These are phyloP conservation scores for Crithidia expoeki DNA, from an alignment of 208 protist species.

Conservation along the genomic window DNA sequence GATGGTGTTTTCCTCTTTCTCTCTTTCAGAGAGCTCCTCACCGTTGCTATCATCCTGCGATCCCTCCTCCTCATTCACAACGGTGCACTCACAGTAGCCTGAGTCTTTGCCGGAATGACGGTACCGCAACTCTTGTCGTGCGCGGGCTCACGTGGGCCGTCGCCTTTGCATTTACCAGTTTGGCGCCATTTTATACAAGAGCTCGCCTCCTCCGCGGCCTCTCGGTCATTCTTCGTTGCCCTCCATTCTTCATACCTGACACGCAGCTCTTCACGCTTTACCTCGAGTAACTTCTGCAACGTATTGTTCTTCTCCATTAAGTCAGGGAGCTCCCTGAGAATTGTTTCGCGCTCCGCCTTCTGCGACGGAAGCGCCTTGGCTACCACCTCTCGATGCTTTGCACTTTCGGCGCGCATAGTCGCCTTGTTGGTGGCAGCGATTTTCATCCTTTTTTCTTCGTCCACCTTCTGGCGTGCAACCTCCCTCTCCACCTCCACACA, in stretches of 20 bases:
- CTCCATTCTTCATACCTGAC: slow-evolving; percentile 20
- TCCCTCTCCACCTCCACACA: slow-evolving; percentile 58
- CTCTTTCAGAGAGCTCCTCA: neutral
- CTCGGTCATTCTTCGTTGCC: neutral
- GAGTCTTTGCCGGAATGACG: slow-evolving; percentile 33
- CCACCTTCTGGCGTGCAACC: slow-evolving; percentile 17
- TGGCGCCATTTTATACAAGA: slow-evolving; percentile 51
- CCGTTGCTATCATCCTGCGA: neutral
- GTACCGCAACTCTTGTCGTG: slow-evolving; percentile 48
- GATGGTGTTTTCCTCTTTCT: neutral
- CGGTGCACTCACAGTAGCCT: slow-evolving; percentile 68
- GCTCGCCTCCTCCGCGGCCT: slow-evolving; percentile 9
- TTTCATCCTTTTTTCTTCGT: slow-evolving; percentile 35
- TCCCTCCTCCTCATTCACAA: neutral
- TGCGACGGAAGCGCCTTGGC: slow-evolving; percentile 8
- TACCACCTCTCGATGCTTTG: slow-evolving; percentile 23
- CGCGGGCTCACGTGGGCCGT: slow-evolving; percentile 16
- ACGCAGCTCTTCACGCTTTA: slow-evolving; percentile 32
- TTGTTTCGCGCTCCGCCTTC: slow-evolving; percentile 23
- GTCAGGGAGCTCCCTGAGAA: slow-evolving; percentile 24
- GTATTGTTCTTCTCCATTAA: slow-evolving; percentile 32
- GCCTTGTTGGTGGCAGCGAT: slow-evolving; percentile 25
- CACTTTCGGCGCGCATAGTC: slow-evolving; percentile 34
- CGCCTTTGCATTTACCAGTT: slow-evolving; percentile 41
- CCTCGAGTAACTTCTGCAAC: slow-evolving; percentile 38